A percentile compares a stretch with the other conserved stretches of the same genome.
Conservation (phyloP, 2,329 filamentous ascomycete species). For the Fusarium buharicum region DNA sequence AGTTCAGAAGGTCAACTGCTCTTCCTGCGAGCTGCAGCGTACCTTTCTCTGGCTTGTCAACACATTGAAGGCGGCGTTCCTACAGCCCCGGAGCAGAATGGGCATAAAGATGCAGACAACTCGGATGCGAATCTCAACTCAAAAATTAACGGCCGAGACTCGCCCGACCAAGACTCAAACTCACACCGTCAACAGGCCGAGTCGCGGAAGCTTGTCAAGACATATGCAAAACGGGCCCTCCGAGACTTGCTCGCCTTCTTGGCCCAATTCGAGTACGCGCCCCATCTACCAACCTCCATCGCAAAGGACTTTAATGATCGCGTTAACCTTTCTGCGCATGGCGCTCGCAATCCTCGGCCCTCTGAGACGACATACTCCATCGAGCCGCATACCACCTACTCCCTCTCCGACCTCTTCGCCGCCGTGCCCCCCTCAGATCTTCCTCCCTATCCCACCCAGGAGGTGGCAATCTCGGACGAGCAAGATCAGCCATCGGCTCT, state of each 20-base stretch:
- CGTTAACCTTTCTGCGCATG: conserved; percentile 66
- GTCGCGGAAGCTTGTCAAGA: conserved; percentile 73
- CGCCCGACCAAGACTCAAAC: conserved; percentile 20
- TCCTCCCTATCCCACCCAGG: conserved; percentile 70
- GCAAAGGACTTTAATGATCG: conserved; percentile 67
- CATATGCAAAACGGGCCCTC: conserved; percentile 78
- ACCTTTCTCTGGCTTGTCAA: conserved; percentile 76
- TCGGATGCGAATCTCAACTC: background rate
- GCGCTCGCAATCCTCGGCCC: conserved; percentile 55
- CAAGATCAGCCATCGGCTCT: conserved; percentile 50
- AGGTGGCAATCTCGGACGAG: conserved; percentile 44
- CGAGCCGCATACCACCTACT: conserved; percentile 54
- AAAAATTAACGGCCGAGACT: conserved; percentile 3
- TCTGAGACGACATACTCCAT: conserved; percentile 43
- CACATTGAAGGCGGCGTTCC: conserved; percentile 68
- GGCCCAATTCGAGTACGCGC: conserved; percentile 80
- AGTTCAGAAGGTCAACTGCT: conserved; percentile 79
- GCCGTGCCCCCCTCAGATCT: conserved; percentile 73
- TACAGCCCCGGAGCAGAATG: conserved; percentile 6
- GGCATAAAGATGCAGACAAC: conserved; percentile 6
- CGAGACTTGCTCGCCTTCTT: conserved; percentile 80
- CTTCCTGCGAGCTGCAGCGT: conserved; percentile 79
- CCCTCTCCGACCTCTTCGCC: conserved; percentile 74
- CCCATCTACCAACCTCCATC: conserved; percentile 70
- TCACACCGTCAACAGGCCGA: conserved; percentile 38